Percentiles rank a stretch among this genome's conserved stretches.
phyloP scores from a whole-genome alignment of 768 basidiomycete species.

The Phylloporus sp. region DNA sequence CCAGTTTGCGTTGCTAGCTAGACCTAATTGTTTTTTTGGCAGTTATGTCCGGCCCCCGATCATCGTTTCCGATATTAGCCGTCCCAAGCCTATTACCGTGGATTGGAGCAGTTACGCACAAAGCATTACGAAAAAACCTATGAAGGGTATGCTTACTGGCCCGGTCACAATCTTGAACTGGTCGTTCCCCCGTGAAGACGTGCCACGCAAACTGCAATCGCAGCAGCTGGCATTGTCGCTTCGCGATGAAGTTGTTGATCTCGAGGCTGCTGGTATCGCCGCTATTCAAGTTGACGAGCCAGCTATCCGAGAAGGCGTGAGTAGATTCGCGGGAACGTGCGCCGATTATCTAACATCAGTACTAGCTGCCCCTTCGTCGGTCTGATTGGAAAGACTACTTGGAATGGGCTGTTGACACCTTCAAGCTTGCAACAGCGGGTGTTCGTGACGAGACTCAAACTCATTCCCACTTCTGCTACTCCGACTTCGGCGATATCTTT shows the following conservation, averaged over 20 bases:
- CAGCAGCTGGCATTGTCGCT: constrained; percentile 97
- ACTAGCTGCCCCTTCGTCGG: constrained; percentile 89
- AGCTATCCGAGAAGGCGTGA: constrained; percentile 96
- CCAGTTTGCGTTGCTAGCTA: constrained; percentile 3
- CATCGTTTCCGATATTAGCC: constrained; percentile 96
- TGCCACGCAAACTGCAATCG: constrained; percentile 93
- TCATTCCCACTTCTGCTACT: constrained; percentile 99
- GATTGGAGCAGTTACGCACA: constrained; percentile 97
- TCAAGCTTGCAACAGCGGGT: constrained; percentile 96
- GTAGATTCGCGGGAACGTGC: constrained; percentile 25
- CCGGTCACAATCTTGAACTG: constrained; percentile 99
- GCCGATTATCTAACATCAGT: background rate
- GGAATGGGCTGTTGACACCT: constrained; percentile 97
- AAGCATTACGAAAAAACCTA: constrained; percentile 85
- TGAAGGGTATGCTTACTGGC: constrained; percentile 99
- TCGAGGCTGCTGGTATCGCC: constrained; percentile 92
- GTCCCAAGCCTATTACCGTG: constrained; percentile 90
- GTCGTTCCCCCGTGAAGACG: constrained; percentile 99
- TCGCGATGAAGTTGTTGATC: constrained; percentile 96
- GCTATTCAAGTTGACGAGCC: constrained; percentile 99
- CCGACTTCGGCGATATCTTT: constrained; percentile 99
- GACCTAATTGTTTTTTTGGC: constrained; percentile 7
- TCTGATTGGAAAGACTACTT: constrained; percentile 96
- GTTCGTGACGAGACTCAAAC: constrained; percentile 92
- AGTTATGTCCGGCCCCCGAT: constrained; percentile 98